phyloP scores from a whole-genome alignment of 2,329 filamentous ascomycete species.

The Reticulascus tulasneorum region DNA sequence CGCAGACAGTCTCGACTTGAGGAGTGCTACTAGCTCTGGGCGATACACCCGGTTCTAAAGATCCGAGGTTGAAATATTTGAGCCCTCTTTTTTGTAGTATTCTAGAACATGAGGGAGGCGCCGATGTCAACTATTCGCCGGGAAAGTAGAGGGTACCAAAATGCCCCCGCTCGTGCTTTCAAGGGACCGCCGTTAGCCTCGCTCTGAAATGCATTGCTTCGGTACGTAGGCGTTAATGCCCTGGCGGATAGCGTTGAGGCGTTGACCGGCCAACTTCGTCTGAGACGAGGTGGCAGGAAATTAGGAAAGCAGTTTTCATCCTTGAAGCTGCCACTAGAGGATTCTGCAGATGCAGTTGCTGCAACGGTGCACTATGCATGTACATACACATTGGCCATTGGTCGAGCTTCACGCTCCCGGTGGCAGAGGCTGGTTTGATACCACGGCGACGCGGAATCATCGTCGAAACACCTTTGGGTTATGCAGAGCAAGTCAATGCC shows the following conservation, averaged over 20 bases:
- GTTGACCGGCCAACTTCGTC: background rate
- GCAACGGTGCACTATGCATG: background rate
- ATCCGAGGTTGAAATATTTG: too few species aligned
- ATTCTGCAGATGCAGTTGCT: background rate
- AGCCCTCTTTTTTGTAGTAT: too few species aligned
- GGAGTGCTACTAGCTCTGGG: too few species aligned
- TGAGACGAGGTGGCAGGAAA: background rate
- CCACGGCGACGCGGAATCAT: background rate
- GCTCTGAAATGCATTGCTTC: background rate
- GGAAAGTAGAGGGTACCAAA: background rate
- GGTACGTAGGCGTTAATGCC: background rate
- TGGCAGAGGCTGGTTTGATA: background rate
- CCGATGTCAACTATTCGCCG: background rate
- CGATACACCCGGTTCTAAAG: too few species aligned
- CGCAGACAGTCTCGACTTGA: too few species aligned
- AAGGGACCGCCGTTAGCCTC: background rate
- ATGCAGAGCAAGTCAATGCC: conserved; percentile 2
- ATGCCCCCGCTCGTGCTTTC: background rate
- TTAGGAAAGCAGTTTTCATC: background rate
- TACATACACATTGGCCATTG: background rate
- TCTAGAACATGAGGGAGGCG: conserved; percentile 1
- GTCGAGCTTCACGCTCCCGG: background rate
- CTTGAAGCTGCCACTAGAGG: conserved; percentile 1
- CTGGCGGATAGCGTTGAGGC: background rate
- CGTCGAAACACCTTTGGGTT: background rate